Percentiles rank a stretch among this genome's conserved stretches.
phyloP scores from a whole-genome alignment of 257 asterid genomes.

The Ilex aquifolium region DNA sequence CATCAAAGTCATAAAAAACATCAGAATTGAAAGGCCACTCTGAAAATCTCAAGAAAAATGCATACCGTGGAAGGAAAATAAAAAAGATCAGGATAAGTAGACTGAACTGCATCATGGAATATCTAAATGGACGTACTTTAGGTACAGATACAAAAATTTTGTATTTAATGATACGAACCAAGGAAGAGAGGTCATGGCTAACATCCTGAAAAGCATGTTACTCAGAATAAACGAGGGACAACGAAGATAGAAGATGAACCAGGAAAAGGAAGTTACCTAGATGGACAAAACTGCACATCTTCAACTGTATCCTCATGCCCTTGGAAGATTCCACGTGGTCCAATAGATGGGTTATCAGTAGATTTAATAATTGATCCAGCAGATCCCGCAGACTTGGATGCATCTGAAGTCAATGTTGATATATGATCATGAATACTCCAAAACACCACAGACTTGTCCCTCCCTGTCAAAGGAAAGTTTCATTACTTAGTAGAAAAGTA shows the following conservation, averaged over 20 bases:
- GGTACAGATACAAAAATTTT: neutral
- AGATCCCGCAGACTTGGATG: conserved; percentile 46
- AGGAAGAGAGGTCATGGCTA: neutral
- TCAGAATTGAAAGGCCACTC: conserved; percentile 15
- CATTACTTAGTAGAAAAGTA: neutral
- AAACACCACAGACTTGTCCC: conserved; percentile 87
- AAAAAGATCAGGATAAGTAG: neutral
- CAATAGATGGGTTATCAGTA: conserved; percentile 73
- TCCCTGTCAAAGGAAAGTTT: conserved; percentile 44
- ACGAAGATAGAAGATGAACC: neutral
- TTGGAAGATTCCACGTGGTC: conserved; percentile 82
- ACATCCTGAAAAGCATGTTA: neutral
- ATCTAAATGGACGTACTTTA: neutral
- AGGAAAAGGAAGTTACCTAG: conserved; percentile 50
- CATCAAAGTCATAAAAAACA: conserved; percentile 18
- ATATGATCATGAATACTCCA: conserved; percentile 98
- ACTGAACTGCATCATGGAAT: neutral
- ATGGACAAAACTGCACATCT: conserved; percentile 96
- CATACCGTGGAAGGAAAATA: neutral
- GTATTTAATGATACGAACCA: neutral
- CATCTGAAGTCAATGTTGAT: conserved; percentile 67
- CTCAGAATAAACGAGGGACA: neutral
- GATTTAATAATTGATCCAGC: conserved; percentile 62
- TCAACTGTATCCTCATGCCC: conserved; percentile 96
- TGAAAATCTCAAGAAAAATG: neutral